A percentile compares a stretch with the other conserved stretches of the same genome.
Evolutionary conservation across 805 yeast species (phyloP).

Genomic region (Barnettozyma pratensis): DNA sequence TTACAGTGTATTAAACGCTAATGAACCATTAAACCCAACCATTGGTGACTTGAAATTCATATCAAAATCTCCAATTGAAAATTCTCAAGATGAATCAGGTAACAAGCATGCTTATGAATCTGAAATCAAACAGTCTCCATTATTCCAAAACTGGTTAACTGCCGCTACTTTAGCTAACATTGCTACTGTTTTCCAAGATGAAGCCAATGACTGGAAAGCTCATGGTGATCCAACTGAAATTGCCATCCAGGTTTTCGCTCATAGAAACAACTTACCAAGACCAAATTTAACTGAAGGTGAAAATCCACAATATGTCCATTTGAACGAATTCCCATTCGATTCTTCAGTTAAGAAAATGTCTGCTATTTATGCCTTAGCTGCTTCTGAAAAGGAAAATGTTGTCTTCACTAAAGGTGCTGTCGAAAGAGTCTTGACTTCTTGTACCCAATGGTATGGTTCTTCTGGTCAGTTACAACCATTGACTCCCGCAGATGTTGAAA

Average conservation of each 20-base stretch:
- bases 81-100: conserved; percentile 18
- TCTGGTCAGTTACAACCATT: conserved; percentile 31
- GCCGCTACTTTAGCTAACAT: conserved; percentile 78
- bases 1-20: conserved; percentile 44
- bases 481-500: conserved; percentile 33
- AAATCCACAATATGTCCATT: conserved; percentile 27
- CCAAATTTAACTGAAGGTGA: conserved; percentile 36
- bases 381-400: conserved; percentile 24
- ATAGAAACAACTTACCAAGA: conserved; percentile 51
- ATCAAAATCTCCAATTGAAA: conserved; percentile 13
- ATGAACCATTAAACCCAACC: conserved; percentile 61
- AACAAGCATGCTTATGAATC: conserved; percentile 2
- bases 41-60: conserved; percentile 37
- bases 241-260: conserved; percentile 75
- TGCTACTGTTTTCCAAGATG: conserved; percentile 56
- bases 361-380: conserved; percentile 41
- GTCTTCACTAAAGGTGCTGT: conserved; percentile 72
- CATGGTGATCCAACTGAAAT: conserved; percentile 90
- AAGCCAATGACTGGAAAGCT: conserved; percentile 56
- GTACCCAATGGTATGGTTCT: conserved; percentile 43
- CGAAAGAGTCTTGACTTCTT: conserved; percentile 57
- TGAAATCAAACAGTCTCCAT: neutral
- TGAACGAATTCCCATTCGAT: conserved; percentile 70
- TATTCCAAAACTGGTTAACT: conserved; percentile 43
- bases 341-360: conserved; percentile 72